Base-by-base conservation (phyloP, 805 yeast genomes). In the Wickerhamomyces canadensis region DNA sequence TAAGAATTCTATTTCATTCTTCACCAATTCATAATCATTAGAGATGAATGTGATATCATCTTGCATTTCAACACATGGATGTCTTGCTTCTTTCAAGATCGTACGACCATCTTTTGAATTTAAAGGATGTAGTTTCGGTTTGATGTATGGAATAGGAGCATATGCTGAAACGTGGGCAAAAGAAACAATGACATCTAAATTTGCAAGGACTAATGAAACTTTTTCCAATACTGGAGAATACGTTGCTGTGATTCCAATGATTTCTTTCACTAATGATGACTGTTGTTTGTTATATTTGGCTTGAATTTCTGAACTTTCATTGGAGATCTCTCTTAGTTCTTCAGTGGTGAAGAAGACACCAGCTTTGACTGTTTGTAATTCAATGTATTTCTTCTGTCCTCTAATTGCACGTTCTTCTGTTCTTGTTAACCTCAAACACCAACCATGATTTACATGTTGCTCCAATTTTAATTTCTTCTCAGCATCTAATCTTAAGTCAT, bases 371-470 rank as follows among this genome's bases (percentile, higher is more conserved):
- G 97, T 91, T 35, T 88, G 84, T 31, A 91, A 66, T 58, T 93
- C 97, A 35, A 72, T 72, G 55, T 80, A 89, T 27, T 74, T 54
- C 1, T 64, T 58, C 34, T 67, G 63, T 11, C 73, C 74, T 49
- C 98, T 75, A 41, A 93, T 67, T 16, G 84, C 80, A 10, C 82
- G 69, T 3, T 96, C 89, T 53, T 93, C 98, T 38, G 77, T 80
- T 58, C 98, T 75, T 1, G 98, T 93, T 17, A 93, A 74, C 49
- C 98, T 71, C 71, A 91, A 76, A 58, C 96, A 87, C 95, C 96
- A 89, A 16, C 97, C 97, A 58, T 86, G 94, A 19, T 74, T 76
- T 44, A 74, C 84, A 55, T 91, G 96, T 38, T 83, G 77, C 57
- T 93, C 98, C 34, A 93, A 63, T 58, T 93, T 93, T 46, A 93